phyloP scores from a whole-genome alignment of 257 asterid genomes.

The Paraleonurus japonicus region DNA sequence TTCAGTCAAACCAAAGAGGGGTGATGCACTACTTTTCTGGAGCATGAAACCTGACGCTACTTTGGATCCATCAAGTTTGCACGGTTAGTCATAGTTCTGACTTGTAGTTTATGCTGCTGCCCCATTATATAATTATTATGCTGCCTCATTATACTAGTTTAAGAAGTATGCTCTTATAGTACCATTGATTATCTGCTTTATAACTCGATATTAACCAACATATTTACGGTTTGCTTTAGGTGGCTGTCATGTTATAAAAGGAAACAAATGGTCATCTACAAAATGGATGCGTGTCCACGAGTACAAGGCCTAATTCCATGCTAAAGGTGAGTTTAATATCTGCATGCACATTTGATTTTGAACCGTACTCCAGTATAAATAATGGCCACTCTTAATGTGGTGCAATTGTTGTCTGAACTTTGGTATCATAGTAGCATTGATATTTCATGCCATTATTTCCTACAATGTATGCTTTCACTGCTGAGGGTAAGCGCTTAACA shows the following conservation, averaged over 20 bases:
- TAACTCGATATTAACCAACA: neutral
- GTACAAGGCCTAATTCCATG: conserved; percentile 50
- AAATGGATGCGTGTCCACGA: conserved; percentile 91
- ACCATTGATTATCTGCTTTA: neutral
- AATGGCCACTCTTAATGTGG: conserved; percentile 1
- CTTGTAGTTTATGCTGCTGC: conserved; percentile 2
- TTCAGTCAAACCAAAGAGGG: conserved; percentile 90
- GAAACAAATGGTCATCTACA: conserved; percentile 98
- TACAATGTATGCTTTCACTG: neutral
- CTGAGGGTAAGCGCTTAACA: neutral
- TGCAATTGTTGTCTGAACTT: neutral
- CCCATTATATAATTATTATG: neutral
- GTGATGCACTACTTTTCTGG: conserved; percentile 98
- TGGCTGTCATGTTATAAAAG: conserved; percentile 88
- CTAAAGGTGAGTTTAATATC: conserved; percentile 41
- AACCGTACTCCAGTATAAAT: neutral
- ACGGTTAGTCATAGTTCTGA: conserved; percentile 60
- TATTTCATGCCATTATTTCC: neutral
- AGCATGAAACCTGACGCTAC: conserved; percentile 93
- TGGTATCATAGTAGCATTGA: neutral
- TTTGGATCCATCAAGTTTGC: conserved; percentile 92
- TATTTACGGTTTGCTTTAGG: conserved; percentile 44
- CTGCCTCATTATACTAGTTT: neutral
- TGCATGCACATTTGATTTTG: conserved; percentile 8
- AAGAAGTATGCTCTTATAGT: neutral